phyloP scores from a whole-genome alignment of 495 filamentous ascomycete genomes.

The Sporormia fimetaria region DNA sequence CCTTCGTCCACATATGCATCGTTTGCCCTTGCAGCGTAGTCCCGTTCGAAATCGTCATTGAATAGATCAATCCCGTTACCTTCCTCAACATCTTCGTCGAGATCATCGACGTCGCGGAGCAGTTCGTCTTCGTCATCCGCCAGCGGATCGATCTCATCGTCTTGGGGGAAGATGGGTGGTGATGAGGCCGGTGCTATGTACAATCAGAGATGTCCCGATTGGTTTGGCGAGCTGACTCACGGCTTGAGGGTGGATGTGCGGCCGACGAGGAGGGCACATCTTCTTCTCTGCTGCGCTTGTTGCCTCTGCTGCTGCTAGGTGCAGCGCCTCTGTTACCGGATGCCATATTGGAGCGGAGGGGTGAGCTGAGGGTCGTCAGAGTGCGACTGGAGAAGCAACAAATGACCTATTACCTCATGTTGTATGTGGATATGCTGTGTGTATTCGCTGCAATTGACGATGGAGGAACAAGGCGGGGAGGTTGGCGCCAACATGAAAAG shows the following conservation, averaged over 20 bases:
- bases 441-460: no score
- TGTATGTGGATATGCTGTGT: no score
- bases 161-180: conserved; percentile 46
- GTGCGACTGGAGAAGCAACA: no score
- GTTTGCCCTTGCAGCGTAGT: conserved; percentile 54
- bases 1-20: conserved; percentile 58
- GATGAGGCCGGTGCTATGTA: conserved; percentile 40
- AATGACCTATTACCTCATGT: no score
- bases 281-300: conserved; percentile 77
- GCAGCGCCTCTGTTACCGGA: conserved; percentile 72
- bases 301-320: conserved; percentile 43
- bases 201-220: neutral
- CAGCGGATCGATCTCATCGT: conserved; percentile 54
- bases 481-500: no score
- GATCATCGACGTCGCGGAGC: conserved; percentile 75
- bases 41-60: conserved; percentile 74
- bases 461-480: no score
- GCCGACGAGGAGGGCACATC: conserved; percentile 60
- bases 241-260: conserved; percentile 57
- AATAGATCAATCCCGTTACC: conserved; percentile 91
- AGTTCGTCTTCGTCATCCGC: conserved; percentile 66
- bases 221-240: conserved; percentile 36
- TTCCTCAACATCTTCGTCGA: conserved; percentile 93
- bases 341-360: conserved; percentile 69
- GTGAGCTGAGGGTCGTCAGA: conserved; percentile 48